phyloP scores from a whole-genome alignment of 1,284 basidiomycete species.

The Cutaneotrichosporon mucoides region DNA sequence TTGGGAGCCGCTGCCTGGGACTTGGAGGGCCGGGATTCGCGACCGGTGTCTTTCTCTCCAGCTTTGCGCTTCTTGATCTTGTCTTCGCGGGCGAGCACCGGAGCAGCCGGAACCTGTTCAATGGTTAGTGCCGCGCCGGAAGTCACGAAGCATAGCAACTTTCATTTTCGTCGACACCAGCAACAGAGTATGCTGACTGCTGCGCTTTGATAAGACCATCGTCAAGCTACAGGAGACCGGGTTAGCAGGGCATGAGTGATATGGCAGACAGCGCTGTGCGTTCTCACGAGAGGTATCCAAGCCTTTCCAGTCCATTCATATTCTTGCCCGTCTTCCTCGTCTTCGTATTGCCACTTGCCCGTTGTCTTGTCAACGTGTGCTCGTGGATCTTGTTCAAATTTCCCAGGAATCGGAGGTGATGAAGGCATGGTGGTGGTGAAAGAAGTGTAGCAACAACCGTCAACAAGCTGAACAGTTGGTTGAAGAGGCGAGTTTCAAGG shows the following conservation, averaged over 20 bases:
- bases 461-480: too few relatives aligned
- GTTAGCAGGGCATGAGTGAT: not conserved
- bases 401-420: conserved; percentile 46
- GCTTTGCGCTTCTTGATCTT: conserved; percentile 59
- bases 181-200: conserved; percentile 85
- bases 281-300: conserved; percentile 77
- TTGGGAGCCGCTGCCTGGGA: conserved; percentile 50
- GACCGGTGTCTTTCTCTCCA: conserved; percentile 44
- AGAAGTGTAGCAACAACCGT: too few relatives aligned
- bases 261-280: not conserved
- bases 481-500: too few relatives aligned
- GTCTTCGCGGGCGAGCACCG: conserved; percentile 65
- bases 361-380: conserved; percentile 67
- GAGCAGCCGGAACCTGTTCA: conserved; percentile 70
- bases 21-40: conserved; percentile 50
- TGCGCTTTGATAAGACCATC: conserved; percentile 77
- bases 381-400: conserved; percentile 70
- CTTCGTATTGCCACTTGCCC: conserved; percentile 81
- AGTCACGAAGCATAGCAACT: conserved; percentile 32
- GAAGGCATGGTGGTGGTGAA: not conserved
- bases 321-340: conserved; percentile 73
- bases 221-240: conserved; percentile 57
- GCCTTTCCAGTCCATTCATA: conserved; percentile 75
- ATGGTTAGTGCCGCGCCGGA: not conserved
- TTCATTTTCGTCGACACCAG: conserved; percentile 86